Evolutionary conservation across 2,329 filamentous ascomycete genomes (phyloP), one percentile per base, ranked within the genome.

Genomic region (Niveomyces coronatus): DNA sequence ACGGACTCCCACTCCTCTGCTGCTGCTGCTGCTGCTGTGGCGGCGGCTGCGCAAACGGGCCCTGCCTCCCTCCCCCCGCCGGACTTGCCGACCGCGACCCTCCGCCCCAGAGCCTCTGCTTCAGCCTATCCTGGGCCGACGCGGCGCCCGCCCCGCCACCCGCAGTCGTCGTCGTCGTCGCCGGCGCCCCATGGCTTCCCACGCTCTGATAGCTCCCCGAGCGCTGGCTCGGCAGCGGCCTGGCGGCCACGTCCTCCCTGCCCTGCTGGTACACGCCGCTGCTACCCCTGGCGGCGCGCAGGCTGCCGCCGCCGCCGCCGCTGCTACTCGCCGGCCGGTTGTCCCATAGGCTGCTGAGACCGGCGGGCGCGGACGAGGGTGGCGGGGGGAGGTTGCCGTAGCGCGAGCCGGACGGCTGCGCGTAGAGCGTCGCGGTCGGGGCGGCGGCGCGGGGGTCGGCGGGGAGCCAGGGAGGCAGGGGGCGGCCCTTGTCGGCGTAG

Each of bases 401-500:
- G 52, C 69, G 67, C 47, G 71, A 59, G 52, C 68, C 65, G 51
- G 37, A 16, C 44, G 62, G 54, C 56, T 71, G 58, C 46, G 71
- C 62, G 60, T 74, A 68, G 44, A 76, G 56, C 41, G 74, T 58
- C 46, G 72, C 66, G 26, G 71, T 70, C 29, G 77, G 76, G 4
- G 74, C 76, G 31, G 52, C 42, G 9, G 56, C 58, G 61, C 85
- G 89, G n/a, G 86, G 88, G 58, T 94, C 85, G 5, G 85, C 80
- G 7, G 88, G 86, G 7, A 96, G 79, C 89, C 91, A 96, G 49
- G 69, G 63, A 1, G 91, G 91, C 45, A 88, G 83, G 2, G 78
- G 70, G 16, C 80, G 79, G 49, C 82, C 84, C 55, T 93, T 91
- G 59, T 96, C 88, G 36, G 70, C 76, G 69, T 98, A 96, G 71